Evolutionary conservation across 441 rosid species (phyloP).

Genomic region (Gossypium laxum): DNA sequence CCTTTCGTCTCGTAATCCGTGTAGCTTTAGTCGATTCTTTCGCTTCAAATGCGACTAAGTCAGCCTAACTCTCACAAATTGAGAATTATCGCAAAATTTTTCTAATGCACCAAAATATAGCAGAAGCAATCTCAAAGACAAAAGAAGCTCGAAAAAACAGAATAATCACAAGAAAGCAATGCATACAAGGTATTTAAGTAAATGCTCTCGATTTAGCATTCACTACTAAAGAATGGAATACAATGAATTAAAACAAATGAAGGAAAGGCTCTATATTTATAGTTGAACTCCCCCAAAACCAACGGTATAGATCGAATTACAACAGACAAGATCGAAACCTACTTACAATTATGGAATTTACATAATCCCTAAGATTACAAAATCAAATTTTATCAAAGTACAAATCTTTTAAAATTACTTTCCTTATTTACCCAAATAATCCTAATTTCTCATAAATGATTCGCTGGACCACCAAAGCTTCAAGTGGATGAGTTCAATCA

Average conservation of each 20-base stretch:
- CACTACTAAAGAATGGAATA: neutral
- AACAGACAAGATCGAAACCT: neutral
- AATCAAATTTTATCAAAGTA: neutral
- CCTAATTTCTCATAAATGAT: neutral
- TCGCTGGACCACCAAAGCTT: neutral
- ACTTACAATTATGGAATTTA: neutral
- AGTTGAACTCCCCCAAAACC: neutral
- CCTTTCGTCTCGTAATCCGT: neutral
- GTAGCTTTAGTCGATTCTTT: neutral
- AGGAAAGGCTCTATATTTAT: neutral
- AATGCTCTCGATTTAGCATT: neutral
- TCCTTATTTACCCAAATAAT: neutral
- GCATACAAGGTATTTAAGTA: neutral
- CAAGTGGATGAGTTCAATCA: neutral
- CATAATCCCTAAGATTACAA: neutral
- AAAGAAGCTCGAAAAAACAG: neutral
- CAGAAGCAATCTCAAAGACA: no score
- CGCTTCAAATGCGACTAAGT: neutral
- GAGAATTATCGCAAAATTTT: neutral
- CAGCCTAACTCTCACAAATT: neutral
- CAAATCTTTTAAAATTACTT: no score
- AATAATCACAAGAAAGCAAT: neutral
- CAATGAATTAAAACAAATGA: neutral
- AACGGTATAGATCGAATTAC: neutral
- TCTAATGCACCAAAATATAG: neutral